phyloP scores from a whole-genome alignment of 2,329 filamentous ascomycete species.

The Fusarium sp. region DNA sequence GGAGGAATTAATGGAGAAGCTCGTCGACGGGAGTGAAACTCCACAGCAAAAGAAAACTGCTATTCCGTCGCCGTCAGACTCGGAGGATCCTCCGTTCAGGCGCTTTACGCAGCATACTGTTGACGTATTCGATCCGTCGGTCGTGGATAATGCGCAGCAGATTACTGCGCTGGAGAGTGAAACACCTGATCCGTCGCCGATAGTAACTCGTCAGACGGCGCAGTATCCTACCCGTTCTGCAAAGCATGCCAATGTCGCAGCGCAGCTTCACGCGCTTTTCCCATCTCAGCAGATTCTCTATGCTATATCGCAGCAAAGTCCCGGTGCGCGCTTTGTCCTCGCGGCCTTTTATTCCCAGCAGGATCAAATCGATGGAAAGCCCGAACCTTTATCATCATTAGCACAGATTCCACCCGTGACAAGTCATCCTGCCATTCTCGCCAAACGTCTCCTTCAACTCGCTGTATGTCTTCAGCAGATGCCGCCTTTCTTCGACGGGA shows the following conservation, averaged over 20 bases:
- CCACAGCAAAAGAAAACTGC: slow-evolving; percentile 2
- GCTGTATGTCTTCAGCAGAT: slow-evolving; percentile 64
- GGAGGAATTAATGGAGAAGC: slow-evolving; percentile 63
- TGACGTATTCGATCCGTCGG: slow-evolving; percentile 43
- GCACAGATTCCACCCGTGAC: slow-evolving; percentile 55
- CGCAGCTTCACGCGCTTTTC: slow-evolving; percentile 44
- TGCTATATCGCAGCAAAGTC: slow-evolving; percentile 45
- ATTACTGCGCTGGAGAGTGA: slow-evolving; percentile 28
- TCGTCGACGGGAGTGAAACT: slow-evolving; percentile 54
- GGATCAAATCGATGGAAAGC: slow-evolving; percentile 54
- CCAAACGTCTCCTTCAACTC: slow-evolving; percentile 63
- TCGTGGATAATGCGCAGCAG: slow-evolving; percentile 41
- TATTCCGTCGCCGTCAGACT: slow-evolving; percentile 41
- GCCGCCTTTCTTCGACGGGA: slow-evolving; percentile 52
- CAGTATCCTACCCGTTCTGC: slow-evolving; percentile 12
- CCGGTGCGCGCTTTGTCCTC: slow-evolving; percentile 48
- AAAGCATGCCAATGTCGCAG: slow-evolving; percentile 35
- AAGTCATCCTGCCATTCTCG: slow-evolving; percentile 65
- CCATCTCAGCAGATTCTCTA: slow-evolving; percentile 43
- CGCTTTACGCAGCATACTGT: slow-evolving; percentile 47
- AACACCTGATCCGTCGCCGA: not conserved
- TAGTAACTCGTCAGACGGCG: slow-evolving; percentile 7
- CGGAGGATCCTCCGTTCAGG: slow-evolving; percentile 10
- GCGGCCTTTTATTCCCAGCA: slow-evolving; percentile 48
- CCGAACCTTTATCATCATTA: slow-evolving; percentile 48